Conservation (phyloP, 495 filamentous ascomycete genomes). For the Tuber calosporum region DNA sequence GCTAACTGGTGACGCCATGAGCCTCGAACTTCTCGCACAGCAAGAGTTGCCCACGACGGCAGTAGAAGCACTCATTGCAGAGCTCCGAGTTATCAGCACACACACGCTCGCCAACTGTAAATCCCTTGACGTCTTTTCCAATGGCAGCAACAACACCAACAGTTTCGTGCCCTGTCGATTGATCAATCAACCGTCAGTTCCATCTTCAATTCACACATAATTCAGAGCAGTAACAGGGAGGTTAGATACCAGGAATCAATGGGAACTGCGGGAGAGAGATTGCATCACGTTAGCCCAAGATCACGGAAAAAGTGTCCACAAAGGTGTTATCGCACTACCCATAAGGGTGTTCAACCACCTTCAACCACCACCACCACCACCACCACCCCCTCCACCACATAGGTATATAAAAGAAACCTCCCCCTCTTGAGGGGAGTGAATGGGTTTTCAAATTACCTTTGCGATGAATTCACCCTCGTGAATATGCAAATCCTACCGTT, state of each 20-base stretch:
- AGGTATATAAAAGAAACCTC: conserved; percentile 11
- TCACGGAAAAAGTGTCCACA: conserved; percentile 25
- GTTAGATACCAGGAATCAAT: conserved; percentile 49
- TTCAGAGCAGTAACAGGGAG: neutral
- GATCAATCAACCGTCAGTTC: conserved; percentile 39
- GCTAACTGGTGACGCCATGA: conserved; percentile 52
- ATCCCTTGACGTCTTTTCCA: conserved; percentile 54
- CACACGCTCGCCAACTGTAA: conserved; percentile 58
- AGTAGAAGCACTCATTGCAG: conserved; percentile 67
- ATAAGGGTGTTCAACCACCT: conserved; percentile 26
- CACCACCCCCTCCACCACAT: too few relatives aligned
- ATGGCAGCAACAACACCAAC: conserved; percentile 52
- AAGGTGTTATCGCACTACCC: conserved; percentile 25
- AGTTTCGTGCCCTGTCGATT: conserved; percentile 50
- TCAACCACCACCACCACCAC: too few relatives aligned
- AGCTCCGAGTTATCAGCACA: conserved; percentile 55
- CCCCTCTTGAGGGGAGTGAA: neutral
- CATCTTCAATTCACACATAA: neutral
- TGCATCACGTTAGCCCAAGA: conserved; percentile 18
- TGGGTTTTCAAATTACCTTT: conserved; percentile 45
- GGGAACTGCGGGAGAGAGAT: conserved; percentile 47
- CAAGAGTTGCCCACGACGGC: conserved; percentile 59
- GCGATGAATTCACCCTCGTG: conserved; percentile 60
- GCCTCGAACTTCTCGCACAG: conserved; percentile 64
- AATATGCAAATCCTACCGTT: conserved; percentile 49